Conservation (phyloP, 2,329 filamentous ascomycete genomes). For the Chaetomium sp. region DNA sequence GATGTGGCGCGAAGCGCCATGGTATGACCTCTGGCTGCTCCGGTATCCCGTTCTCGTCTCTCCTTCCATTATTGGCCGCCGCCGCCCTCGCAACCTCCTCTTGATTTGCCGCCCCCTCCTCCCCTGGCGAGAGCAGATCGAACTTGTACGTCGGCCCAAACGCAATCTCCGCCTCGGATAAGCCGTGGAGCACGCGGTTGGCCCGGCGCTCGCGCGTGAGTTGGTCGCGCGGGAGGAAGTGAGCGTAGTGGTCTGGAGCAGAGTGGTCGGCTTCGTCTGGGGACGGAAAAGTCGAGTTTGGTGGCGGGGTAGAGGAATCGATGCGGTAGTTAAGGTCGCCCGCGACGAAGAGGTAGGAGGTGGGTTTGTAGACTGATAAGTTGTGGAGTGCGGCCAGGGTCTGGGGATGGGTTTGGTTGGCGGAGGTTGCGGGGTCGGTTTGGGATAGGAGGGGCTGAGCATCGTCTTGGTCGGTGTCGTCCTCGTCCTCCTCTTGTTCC, state of each 20-base stretch:
- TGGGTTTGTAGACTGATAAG: constrained; percentile 66
- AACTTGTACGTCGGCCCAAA: constrained; percentile 98
- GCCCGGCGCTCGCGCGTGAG: constrained; percentile 63
- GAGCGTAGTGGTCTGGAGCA: constrained; percentile 55
- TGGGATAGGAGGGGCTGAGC: constrained; percentile 13
- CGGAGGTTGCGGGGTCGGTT: not conserved
- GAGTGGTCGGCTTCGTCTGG: constrained; percentile 37
- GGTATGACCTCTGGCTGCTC: constrained; percentile 29
- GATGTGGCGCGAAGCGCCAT: constrained; percentile 72
- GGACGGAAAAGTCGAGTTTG: constrained; percentile 57
- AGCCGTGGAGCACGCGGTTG: constrained; percentile 67
- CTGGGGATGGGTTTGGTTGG: not conserved
- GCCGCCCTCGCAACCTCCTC: constrained; percentile 1
- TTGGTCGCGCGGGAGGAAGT: constrained; percentile 71
- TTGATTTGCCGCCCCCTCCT: not conserved
- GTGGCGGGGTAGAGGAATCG: constrained; percentile 55
- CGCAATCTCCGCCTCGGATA: constrained; percentile 64
- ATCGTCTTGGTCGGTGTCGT: not conserved
- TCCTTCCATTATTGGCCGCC: not conserved
- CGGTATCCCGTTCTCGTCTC: constrained; percentile 21
- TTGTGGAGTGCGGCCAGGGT: constrained; percentile 37
- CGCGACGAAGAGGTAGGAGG: constrained; percentile 73
- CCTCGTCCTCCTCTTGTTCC: constrained; percentile 5
- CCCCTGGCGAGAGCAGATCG: constrained; percentile 36
- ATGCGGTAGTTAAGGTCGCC: constrained; percentile 97